Evolutionary conservation across 805 yeast genomes (phyloP), one percentile per base, ranked within the genome.

Genomic region (Saccharomycopsis oosterbeekiorum): DNA sequence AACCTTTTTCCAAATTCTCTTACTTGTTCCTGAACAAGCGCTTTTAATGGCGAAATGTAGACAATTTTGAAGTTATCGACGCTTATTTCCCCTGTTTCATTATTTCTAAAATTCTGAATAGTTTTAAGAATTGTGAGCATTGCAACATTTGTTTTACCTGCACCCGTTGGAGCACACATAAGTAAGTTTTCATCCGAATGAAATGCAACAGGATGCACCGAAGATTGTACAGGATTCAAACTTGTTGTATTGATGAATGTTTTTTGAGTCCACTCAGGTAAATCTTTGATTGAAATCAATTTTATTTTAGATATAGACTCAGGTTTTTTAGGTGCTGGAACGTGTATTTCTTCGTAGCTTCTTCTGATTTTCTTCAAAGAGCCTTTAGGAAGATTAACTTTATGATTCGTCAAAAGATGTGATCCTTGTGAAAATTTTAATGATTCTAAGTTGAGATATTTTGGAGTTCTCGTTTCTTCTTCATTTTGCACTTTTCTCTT

Each of bases 121-220:
- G 87, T 76, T 57, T 86, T 74, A n/a, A 92, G 75, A 4, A 89
- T 78, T 0, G 97, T 77, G 55, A 94, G 73, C 85, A 94, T 82
- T 0, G 99, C 99, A 36, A 94, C 97, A 70, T 94, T 94, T 24
- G 99, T 93, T 71, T 93, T 93, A 75, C 99, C 99, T 1, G 97
- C 97, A 75, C 99, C 99, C 0, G 99, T 93, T 6, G 99, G 99
- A 0, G 99, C 98, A 79, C 98, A 93, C 67, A 93, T 75, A 17
- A 93, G 74, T 47, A 94, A 70, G 68, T 92, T 93, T 4, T 79
- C 78, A 68, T 89, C 94, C 1, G 81, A 74, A 3, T 78, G 68
- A 65, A 93, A 89, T 0, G 96, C 97, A n/a, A 76, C 69, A 1
- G 94, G 94, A 65, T 74, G 89, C 0, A 92, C 90, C 64, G 81